Evolutionary conservation across 1,284 basidiomycete species (phyloP).

Genomic region (Tilletia setariae): DNA sequence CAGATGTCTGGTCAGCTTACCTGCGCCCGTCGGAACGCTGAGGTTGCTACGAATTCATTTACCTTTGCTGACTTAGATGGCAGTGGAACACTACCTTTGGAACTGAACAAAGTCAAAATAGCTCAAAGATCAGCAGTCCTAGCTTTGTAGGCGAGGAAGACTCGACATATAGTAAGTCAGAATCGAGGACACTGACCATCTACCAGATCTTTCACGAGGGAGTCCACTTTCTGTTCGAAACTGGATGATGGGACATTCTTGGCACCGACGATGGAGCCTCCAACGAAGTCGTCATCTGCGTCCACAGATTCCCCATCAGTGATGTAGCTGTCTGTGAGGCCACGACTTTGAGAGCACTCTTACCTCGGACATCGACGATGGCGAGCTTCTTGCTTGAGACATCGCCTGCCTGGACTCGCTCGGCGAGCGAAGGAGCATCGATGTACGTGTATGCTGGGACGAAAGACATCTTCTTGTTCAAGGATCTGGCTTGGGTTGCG

Average conservation of each 20-base stretch:
- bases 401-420: slow-evolving; percentile 22
- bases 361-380: slow-evolving; percentile 48
- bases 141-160: slow-evolving; percentile 18
- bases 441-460: slow-evolving; percentile 39
- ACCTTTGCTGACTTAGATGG: slow-evolving; percentile 49
- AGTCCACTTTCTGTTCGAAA: slow-evolving; percentile 37
- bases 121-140: not conserved
- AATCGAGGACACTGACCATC: not conserved
- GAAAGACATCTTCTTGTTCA: slow-evolving; percentile 32
- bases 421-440: slow-evolving; percentile 36
- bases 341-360: not conserved
- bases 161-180: not conserved
- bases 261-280: slow-evolving; percentile 52
- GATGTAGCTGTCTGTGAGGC: not conserved
- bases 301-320: not conserved
- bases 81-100: slow-evolving; percentile 54
- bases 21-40: not conserved
- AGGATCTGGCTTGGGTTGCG: not conserved
- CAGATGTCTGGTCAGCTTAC: not conserved
- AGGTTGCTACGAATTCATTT: not conserved
- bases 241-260: slow-evolving; percentile 42
- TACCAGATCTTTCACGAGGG: slow-evolving; percentile 36
- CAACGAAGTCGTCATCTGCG: slow-evolving; percentile 54
- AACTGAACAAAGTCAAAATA: slow-evolving; percentile 16
- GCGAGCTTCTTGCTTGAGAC: slow-evolving; percentile 28